Evolutionary conservation across 1,284 basidiomycete genomes (phyloP).

Genomic region (Schizophyllum amplum): DNA sequence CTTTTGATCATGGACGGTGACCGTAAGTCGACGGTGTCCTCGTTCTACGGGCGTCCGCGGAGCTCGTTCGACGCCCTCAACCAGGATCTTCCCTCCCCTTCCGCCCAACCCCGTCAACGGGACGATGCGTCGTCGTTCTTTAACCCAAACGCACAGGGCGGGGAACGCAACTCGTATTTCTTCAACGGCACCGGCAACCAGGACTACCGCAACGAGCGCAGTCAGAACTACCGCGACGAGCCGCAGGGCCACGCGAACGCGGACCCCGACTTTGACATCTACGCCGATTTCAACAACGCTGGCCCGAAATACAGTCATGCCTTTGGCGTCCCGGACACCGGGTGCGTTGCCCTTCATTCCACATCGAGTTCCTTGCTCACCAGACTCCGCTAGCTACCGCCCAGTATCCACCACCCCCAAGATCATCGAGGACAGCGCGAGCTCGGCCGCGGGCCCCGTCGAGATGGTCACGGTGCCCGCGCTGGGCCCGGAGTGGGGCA

Average conservation of each 20-base stretch:
- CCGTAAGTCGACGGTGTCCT: constrained; percentile 67
- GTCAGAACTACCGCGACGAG: constrained; percentile 7
- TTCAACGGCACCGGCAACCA: background rate
- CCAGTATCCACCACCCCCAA: constrained; percentile 18
- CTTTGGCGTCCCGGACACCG: constrained; percentile 29
- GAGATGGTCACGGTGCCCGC: constrained; percentile 86
- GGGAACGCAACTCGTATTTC: constrained; percentile 17
- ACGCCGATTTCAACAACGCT: constrained; percentile 85
- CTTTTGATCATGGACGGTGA: constrained; percentile 39
- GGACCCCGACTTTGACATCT: constrained; percentile 72
- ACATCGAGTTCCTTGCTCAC: constrained; percentile 1
- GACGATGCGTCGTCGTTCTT: constrained; percentile 67
- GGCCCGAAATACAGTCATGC: constrained; percentile 72
- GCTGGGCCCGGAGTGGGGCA: constrained; percentile 80
- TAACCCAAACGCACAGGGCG: constrained; percentile 26
- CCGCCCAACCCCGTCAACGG: constrained; percentile 25
- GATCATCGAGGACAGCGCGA: constrained; percentile 25
- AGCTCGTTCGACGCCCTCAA: constrained; percentile 52
- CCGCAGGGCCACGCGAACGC: constrained; percentile 10
- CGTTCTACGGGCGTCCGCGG: constrained; percentile 63
- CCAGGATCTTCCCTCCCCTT: constrained; percentile 36
- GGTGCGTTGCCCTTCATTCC: constrained; percentile 11
- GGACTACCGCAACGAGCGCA: too few species aligned
- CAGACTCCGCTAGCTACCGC: background rate
- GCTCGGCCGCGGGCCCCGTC: constrained; percentile 37